phyloP scores from a whole-genome alignment of 192 early-diverging fungal species.

The Coemansia sp. region DNA sequence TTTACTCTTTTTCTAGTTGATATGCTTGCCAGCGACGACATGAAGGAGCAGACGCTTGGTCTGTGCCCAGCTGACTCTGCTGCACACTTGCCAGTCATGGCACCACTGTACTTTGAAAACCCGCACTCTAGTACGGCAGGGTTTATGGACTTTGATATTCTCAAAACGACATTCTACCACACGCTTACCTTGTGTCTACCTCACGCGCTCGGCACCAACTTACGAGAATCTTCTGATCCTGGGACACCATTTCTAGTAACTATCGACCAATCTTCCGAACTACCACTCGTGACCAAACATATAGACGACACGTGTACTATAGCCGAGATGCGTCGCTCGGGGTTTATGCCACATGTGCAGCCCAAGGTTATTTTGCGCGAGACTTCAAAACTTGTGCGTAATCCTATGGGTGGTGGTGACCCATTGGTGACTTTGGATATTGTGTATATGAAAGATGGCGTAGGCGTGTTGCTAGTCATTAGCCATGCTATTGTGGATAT shows the following conservation, averaged over 20 bases:
- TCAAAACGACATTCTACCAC: constrained; percentile 15
- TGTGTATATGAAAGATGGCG: constrained; percentile 37
- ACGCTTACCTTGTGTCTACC: constrained; percentile 20
- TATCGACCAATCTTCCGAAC: neutral
- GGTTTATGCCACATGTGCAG: constrained; percentile 15
- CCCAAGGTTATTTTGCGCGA: constrained; percentile 8
- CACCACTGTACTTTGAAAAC: constrained; percentile 7
- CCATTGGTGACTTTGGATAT: constrained; percentile 23
- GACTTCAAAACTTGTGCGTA: neutral
- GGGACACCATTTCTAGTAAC: constrained; percentile 3
- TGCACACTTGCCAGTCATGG: neutral
- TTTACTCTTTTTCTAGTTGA: neutral
- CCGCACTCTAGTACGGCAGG: neutral
- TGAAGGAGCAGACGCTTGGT: neutral
- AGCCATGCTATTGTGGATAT: constrained; percentile 32
- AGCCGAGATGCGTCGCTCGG: constrained; percentile 13
- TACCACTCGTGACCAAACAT: constrained; percentile 13
- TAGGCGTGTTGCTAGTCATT: constrained; percentile 16
- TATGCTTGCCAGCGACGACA: neutral
- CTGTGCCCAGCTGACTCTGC: neutral
- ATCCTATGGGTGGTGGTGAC: constrained; percentile 34
- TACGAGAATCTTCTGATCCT: neutral
- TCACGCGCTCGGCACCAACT: constrained; percentile 13
- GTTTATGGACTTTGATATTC: constrained; percentile 26
- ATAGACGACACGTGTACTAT: constrained; percentile 11